Evolutionary conservation across 495 filamentous ascomycete genomes (phyloP).

Genomic region (Apiosordaria backusii): DNA sequence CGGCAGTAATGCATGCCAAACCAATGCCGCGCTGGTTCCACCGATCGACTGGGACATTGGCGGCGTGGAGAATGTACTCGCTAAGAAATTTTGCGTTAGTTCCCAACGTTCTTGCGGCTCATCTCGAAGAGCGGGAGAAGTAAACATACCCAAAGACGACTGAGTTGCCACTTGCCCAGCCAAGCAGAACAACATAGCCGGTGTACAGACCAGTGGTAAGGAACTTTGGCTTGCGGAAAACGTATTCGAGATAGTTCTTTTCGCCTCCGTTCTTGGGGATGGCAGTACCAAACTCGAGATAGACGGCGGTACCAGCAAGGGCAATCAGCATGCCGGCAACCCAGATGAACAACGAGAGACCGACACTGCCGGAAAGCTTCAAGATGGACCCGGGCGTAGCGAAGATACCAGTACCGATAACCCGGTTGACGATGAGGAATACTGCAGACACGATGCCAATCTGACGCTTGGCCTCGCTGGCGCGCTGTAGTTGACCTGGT

Average conservation of each 20-base stretch:
- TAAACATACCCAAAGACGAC: slow-evolving; percentile 52
- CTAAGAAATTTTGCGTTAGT: slow-evolving; percentile 28
- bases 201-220: slow-evolving; percentile 62
- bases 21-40: slow-evolving; percentile 68
- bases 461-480: slow-evolving; percentile 35
- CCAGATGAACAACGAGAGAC: slow-evolving; percentile 65
- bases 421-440: slow-evolving; percentile 52
- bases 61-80: slow-evolving; percentile 64
- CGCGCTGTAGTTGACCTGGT: slow-evolving; percentile 25
- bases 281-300: slow-evolving; percentile 58
- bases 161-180: slow-evolving; percentile 57
- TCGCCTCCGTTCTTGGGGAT: slow-evolving; percentile 56
- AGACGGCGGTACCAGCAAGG: slow-evolving; percentile 59
- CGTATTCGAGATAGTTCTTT: slow-evolving; percentile 66
- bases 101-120: background rate
- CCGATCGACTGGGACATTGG: slow-evolving; percentile 53
- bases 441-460: slow-evolving; percentile 37
- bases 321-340: slow-evolving; percentile 60
- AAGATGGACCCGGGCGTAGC: slow-evolving; percentile 68
- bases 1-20: slow-evolving; percentile 60
- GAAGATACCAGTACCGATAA: slow-evolving; percentile 79
- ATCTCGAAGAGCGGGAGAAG: background rate
- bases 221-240: slow-evolving; percentile 62
- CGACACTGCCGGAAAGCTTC: slow-evolving; percentile 63
- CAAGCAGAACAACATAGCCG: slow-evolving; percentile 55